These are phyloP conservation scores for Echinochloa phyllopogon DNA, from an alignment of 176 grass and related monocot genomes.

Conservation along the genomic window DNA sequence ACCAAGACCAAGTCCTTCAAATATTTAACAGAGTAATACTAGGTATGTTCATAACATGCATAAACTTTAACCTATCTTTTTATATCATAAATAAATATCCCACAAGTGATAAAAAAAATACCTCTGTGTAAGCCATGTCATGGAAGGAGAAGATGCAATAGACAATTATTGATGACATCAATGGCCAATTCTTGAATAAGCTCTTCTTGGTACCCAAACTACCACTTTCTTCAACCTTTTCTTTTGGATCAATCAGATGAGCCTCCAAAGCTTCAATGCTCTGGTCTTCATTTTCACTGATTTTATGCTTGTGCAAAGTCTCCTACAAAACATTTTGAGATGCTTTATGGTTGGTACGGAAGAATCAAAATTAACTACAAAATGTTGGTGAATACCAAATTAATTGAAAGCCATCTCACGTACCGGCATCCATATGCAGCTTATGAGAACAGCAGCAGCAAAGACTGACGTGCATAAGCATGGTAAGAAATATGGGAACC, in stretches of 20 bases:
- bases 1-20: constrained; percentile 4
- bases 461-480: constrained; percentile 79
- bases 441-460: constrained; percentile 69
- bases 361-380: constrained; percentile 19
- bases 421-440: constrained; percentile 93
- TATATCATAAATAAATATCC: constrained; percentile 6
- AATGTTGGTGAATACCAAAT: neutral
- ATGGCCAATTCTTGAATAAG: constrained; percentile 92
- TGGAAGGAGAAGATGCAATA: constrained; percentile 90
- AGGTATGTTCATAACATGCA: constrained; percentile 15
- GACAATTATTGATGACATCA: constrained; percentile 94
- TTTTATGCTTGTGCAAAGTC: constrained; percentile 82
- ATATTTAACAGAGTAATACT: neutral
- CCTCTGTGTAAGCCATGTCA: constrained; percentile 94
- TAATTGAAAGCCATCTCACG: constrained; percentile 41
- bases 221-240: constrained; percentile 45
- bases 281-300: constrained; percentile 21
- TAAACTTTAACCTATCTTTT: constrained; percentile 13
- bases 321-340: constrained; percentile 56
- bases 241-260: constrained; percentile 48
- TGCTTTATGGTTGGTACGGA: neutral
- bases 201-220: constrained; percentile 49
- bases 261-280: constrained; percentile 68
- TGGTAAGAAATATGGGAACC: constrained; percentile 94
- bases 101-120: constrained; percentile 6